Conservation (phyloP, 257 asterid species). For the Solanum etuberosum region DNA sequence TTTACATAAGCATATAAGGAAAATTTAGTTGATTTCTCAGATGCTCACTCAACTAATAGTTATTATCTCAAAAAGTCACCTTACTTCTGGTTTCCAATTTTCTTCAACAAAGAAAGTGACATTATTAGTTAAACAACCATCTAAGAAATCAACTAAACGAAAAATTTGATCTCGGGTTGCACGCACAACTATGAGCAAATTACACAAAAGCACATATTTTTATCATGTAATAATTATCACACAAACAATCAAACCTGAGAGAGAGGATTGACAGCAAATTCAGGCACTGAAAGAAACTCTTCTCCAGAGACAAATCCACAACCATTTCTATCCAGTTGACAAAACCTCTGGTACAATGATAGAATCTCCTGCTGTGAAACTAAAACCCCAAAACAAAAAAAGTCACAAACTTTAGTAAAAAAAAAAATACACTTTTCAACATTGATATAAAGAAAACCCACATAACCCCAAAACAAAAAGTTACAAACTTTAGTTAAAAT, state of each 20-base stretch:
- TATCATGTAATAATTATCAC: not conserved
- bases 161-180: not conserved
- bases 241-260: slow-evolving; percentile 38
- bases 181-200: not conserved
- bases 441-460: not conserved
- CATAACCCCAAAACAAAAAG: not conserved
- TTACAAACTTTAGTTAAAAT: not conserved
- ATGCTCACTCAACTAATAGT: not conserved
- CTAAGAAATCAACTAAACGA: not conserved
- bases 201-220: not conserved
- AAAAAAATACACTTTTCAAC: not conserved
- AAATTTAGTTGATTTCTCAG: not conserved
- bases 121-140: not conserved
- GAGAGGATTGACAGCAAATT: slow-evolving; percentile 82
- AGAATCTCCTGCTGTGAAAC: slow-evolving; percentile 88
- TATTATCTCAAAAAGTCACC: not conserved
- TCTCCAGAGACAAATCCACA: slow-evolving; percentile 90
- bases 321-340: slow-evolving; percentile 77
- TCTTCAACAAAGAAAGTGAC: not conserved
- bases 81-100: not conserved
- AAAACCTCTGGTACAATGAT: slow-evolving; percentile 67
- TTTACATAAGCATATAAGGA: not conserved
- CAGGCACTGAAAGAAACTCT: slow-evolving; percentile 86
- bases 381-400: slow-evolving; percentile 8
- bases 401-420: not conserved